A percentile compares a stretch with the other conserved stretches of the same genome.
Conservation (phyloP, 805 yeast species). For the Ogataea zsoltii region DNA sequence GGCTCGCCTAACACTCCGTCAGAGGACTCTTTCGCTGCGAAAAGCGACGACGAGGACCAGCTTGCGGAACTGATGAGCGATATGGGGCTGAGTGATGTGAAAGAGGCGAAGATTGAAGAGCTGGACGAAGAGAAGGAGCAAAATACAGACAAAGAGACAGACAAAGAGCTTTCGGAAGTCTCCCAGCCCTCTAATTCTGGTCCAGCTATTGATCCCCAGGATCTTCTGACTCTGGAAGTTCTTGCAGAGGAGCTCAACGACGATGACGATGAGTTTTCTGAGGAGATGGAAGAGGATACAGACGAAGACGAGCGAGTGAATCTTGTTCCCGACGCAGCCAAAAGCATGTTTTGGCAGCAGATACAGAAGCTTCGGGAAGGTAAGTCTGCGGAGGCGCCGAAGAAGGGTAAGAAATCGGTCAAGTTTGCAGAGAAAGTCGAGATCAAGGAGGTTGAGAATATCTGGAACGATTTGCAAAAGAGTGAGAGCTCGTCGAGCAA, state of each 20-base stretch:
- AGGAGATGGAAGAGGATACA: conserved; percentile 12
- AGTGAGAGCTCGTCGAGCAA: conserved; percentile 21
- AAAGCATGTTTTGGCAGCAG: conserved; percentile 43
- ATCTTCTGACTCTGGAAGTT: conserved; percentile 52
- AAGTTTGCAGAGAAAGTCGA: conserved; percentile 53
- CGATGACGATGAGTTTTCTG: conserved; percentile 31
- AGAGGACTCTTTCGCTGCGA: not conserved
- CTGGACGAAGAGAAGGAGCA: not conserved
- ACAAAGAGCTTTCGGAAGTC: not conserved
- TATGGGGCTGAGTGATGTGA: conserved; percentile 30
- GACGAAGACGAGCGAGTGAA: conserved; percentile 26
- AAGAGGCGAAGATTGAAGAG: conserved; percentile 1
- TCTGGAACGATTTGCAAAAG: conserved; percentile 47
- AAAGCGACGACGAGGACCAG: conserved; percentile 27
- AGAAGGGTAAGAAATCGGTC: conserved; percentile 45
- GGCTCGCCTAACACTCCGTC: not conserved
- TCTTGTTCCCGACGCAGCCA: conserved; percentile 32
- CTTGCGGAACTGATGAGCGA: conserved; percentile 35
- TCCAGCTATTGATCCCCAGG: conserved; percentile 42
- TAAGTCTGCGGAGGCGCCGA: conserved; percentile 11
- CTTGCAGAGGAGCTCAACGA: conserved; percentile 35
- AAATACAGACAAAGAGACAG: not conserved
- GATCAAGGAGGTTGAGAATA: conserved; percentile 60
- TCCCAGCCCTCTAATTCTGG: not conserved
- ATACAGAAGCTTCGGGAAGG: conserved; percentile 34